Base-by-base conservation (phyloP, 208 protist genomes). In the Crithidia fasciculata region DNA sequence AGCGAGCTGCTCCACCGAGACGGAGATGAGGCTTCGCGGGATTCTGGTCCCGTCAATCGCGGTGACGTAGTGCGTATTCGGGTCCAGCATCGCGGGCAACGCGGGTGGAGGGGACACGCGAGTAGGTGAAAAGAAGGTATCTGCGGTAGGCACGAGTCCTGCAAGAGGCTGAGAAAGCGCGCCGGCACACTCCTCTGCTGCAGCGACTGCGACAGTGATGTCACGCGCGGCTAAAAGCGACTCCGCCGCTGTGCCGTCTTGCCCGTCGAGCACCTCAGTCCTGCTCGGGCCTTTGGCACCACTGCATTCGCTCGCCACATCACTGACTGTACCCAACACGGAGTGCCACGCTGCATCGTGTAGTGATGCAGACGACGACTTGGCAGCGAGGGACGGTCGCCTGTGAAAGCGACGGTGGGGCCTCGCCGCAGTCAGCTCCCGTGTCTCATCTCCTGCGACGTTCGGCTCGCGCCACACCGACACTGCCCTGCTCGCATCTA, bases 11-110 rank as follows among this genome's bases (percentile, higher is more conserved):
- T 78, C 82, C 10, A 97, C 77, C 3, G 87, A 93, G 45, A 79
- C 44, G 0, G 84, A 81, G 43, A 95, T 74, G 80, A 97, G 80
- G 68, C 82, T 94, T 53, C 86, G 86, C 47, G 90, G 90, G 52
- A 97, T 95, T 7, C 53, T 74, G 28, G 90, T 85, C 19, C 90
- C 92, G 67, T 94, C 92, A 44, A 97, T 91, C 57, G 90, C 85
- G 0, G 60, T 69, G n/a, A 94, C 85, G 28, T 77, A 85, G 56
- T 87, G 73, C n/a, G 63, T 56, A 36, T 87, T 39, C 2, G 56
- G 60, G 55, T 90, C 85, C 6, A 95, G 6, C 54, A 78, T 49
- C 13, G 60, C 62, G 8, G 86, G 88, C 49, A 93, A 70, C 4
- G 59, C 2, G 8, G 45, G 49, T 13, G 68, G 37, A 36, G 57